Evolutionary conservation across 1,284 basidiomycete genomes (phyloP), one percentile per base, ranked within the genome.

Genomic region (Naganishia sp.): DNA sequence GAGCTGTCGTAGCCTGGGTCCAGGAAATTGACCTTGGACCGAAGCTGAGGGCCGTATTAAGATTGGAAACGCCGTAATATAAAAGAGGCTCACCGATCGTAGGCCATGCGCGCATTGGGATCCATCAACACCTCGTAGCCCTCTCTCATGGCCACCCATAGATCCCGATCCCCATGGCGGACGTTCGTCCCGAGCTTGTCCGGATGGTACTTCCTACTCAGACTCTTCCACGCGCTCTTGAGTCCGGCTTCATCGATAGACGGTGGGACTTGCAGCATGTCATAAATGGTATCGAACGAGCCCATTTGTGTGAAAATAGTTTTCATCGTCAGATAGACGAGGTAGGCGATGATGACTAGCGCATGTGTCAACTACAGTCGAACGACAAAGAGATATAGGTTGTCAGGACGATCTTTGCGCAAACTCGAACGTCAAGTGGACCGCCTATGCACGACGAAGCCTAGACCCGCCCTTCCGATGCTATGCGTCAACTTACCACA

Each of bases 101-200:
- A 61, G 9, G 59, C 59, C 59, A 61, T 61, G 15, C 59, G 31
- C 13, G 59, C 59, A 18, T 49, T 61, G 6, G 59, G 59, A 23
- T 61, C 59, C 48, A 61, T 61, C 48, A 61, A 43, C 23, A 61
- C 59, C 36, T 61, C 59, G 33, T 61, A 61, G n/a, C 21, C 48
- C 36, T 61, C 59, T 16, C 59, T 36, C 59, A 61, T 61, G 7
- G 21, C 28, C 21, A 61, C 59, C 59, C 59, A 61, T 11, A 61
- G 43, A 39, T 39, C 36, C 2, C 36, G 36, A 21, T 52, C 57
- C n/a, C 45, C 57, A 28, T 48, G 44, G 3, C n/a, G 36, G 36
- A 16, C 48, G 7, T 48, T 18, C 18, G 25, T 36, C 15, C 59
- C 59, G 13, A 61, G 59, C 23, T 61, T 61, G 46, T 61, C 59